These are phyloP conservation scores for Grosmannia serpens DNA, from an alignment of 2,329 filamentous ascomycete species.

Conservation along the genomic window DNA sequence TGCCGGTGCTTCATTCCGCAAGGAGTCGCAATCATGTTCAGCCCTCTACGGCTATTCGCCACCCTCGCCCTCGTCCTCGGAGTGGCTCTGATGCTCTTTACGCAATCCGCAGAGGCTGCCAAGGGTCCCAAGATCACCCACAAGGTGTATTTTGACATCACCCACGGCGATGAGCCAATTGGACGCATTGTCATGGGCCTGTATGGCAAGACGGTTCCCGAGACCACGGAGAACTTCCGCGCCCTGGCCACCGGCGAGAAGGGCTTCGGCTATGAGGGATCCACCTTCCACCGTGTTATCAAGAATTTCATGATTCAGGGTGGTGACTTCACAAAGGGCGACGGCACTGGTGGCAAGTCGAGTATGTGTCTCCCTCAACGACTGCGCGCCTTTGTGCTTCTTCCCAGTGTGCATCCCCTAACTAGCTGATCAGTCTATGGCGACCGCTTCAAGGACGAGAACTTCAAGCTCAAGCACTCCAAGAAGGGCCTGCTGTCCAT, in stretches of 20 bases:
- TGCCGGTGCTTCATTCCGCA: not conserved
- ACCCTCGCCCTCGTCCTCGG: constrained; percentile 67
- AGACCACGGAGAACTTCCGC: constrained; percentile 64
- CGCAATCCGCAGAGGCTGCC: constrained; percentile 59
- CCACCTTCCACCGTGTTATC: constrained; percentile 82
- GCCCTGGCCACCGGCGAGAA: constrained; percentile 77
- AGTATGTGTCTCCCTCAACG: constrained; percentile 38
- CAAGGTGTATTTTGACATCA: constrained; percentile 86
- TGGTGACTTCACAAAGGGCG: constrained; percentile 74
- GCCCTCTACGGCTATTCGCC: constrained; percentile 57
- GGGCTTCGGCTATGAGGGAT: constrained; percentile 73
- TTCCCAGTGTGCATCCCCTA: not conserved
- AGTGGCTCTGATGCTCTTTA: constrained; percentile 62
- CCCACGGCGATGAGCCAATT: constrained; percentile 60
- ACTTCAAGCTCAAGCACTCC: constrained; percentile 90
- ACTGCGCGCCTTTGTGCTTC: not conserved
- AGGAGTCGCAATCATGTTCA: constrained; percentile 47
- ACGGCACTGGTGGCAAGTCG: constrained; percentile 76
- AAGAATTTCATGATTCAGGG: constrained; percentile 88
- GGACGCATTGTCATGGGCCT: constrained; percentile 72
- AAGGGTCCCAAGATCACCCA: constrained; percentile 92
- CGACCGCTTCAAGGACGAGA: constrained; percentile 75
- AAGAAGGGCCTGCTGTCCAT: constrained; percentile 76
- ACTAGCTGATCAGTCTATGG: constrained; percentile 55
- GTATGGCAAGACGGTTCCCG: constrained; percentile 77